Conservation (phyloP, 148 eudicot genomes). For the Camellia japonica region DNA sequence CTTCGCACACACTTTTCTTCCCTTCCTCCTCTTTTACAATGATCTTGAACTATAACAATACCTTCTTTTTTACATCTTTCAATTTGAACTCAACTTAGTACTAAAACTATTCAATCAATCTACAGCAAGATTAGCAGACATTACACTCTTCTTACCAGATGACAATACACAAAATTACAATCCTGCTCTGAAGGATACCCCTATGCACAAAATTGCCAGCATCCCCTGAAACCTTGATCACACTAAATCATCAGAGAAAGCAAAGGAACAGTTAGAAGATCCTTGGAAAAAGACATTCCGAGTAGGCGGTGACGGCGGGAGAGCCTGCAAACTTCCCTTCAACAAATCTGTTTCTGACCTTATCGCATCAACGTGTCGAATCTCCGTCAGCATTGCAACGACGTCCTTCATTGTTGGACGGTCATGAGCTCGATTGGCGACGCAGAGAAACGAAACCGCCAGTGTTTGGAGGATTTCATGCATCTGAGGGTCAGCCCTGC, state of each 20-base stretch:
- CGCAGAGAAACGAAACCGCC: conserved; percentile 83
- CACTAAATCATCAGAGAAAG: conserved; percentile 81
- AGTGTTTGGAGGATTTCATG: conserved; percentile 95
- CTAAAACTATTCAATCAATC: not conserved
- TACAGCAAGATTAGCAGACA: not conserved
- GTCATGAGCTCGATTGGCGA: conserved; percentile 66
- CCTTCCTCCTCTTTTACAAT: too few species aligned
- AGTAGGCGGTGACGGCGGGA: conserved; percentile 44
- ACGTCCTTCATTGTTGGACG: conserved; percentile 96
- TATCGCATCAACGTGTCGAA: conserved; percentile 52
- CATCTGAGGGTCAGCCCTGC: conserved; percentile 91
- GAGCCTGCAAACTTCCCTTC: conserved; percentile 40
- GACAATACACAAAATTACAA: too few species aligned
- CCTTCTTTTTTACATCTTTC: conserved; percentile 10
- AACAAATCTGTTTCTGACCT: conserved; percentile 50
- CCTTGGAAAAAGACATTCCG: conserved; percentile 55
- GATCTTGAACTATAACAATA: too few species aligned
- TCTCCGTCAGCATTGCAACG: conserved; percentile 95
- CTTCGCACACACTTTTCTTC: too few species aligned
- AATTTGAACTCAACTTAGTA: not conserved
- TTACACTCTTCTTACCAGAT: not conserved
- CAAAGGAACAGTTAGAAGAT: conserved; percentile 83
- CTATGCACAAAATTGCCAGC: conserved; percentile 13
- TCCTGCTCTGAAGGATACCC: conserved; percentile 5
- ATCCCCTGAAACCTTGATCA: not conserved